Base-by-base conservation (phyloP, 176 grass and related monocot species). In the Lolium rigidum region DNA sequence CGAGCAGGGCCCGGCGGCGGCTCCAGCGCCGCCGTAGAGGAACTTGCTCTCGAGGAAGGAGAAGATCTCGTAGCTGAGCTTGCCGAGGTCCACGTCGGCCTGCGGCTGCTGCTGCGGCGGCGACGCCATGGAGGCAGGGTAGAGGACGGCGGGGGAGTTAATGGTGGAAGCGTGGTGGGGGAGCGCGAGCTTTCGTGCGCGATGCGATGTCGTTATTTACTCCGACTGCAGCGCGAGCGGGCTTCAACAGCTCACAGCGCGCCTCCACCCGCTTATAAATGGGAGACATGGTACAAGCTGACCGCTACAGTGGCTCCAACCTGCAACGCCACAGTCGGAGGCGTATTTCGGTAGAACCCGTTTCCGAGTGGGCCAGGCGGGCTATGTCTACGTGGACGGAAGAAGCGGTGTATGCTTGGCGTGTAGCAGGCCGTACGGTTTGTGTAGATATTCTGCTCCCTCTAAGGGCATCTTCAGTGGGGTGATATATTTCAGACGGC, bases 21-120 rank as follows among this genome's bases (percentile, higher is more conserved):
- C 26, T 1, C 26, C 26, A 28, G 2, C 62, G 20, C 4, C 62
- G 20, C 4, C 93, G 48, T 92, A 98, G 39, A 98, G 88, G 88
- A 98, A 95, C 86, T 93, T 98, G 93, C 78, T 95, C 78, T 98
- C 95, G 1, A 98, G 89, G 10, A 98, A 82, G 5, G 95, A 95
- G 87, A 98, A 98, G 74, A 98, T 98, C 91, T 98, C 95, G 83
- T 95, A 95, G 86, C 91, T 95, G 2, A 98, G 87, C 89, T 93
- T 98, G 80, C 92, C 93, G 17, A 93, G 83, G 83, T 95, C 91
- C 55, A 94, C 77, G 69, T 84, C 89, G 0, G 79, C 17, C 10
- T 28, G 26, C 26, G 26, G 26, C 1, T 28, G 26, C 26, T 1
- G 26, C 26, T 28, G 26, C 26, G 26, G 58, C 47, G 89, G 17